A percentile compares a stretch with the other conserved stretches of the same genome.
phyloP scores from a whole-genome alignment of 768 basidiomycete genomes.

The Gymnopilus dilepis region DNA sequence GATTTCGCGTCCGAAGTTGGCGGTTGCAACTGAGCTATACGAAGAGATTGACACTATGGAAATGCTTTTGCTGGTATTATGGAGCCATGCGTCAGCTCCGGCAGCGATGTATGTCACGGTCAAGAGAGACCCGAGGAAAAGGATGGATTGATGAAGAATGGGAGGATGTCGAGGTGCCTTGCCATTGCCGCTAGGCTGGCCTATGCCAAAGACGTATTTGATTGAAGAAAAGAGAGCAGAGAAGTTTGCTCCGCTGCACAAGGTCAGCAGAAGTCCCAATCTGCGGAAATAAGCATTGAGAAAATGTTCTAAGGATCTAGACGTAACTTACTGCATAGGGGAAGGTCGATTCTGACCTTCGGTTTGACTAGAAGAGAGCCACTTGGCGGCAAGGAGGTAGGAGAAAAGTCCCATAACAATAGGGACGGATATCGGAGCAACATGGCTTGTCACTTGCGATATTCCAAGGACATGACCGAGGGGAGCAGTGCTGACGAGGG shows the following conservation, averaged over 20 bases:
- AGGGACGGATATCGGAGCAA: slow-evolving; percentile 10
- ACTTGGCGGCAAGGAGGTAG: slow-evolving; percentile 10
- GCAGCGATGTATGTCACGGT: slow-evolving; percentile 4
- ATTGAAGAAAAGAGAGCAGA: not conserved
- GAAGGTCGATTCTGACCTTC: slow-evolving; percentile 1
- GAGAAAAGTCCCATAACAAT: slow-evolving; percentile 11
- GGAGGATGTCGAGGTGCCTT: not conserved
- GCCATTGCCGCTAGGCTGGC: not conserved
- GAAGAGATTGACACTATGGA: not conserved
- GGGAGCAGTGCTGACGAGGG: slow-evolving; percentile 10
- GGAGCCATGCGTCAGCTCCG: slow-evolving; percentile 10
- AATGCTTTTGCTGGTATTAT: slow-evolving; percentile 1
- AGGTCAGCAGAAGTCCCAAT: slow-evolving; percentile 1
- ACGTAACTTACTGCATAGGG: slow-evolving; percentile 1
- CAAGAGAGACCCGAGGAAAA: slow-evolving; percentile 5
- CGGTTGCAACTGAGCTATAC: not conserved
- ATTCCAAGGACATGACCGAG: slow-evolving; percentile 5
- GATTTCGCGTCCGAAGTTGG: slow-evolving; percentile 2
- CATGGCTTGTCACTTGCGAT: slow-evolving; percentile 10
- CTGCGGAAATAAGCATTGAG: not conserved
- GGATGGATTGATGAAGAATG: slow-evolving; percentile 1
- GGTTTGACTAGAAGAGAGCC: not conserved
- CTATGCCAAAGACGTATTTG: not conserved
- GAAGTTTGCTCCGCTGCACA: slow-evolving; percentile 5
- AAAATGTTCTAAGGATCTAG: not conserved